These are phyloP conservation scores for Boletellus deceptivus DNA, from an alignment of 1,284 basidiomycete genomes.

Conservation along the genomic window DNA sequence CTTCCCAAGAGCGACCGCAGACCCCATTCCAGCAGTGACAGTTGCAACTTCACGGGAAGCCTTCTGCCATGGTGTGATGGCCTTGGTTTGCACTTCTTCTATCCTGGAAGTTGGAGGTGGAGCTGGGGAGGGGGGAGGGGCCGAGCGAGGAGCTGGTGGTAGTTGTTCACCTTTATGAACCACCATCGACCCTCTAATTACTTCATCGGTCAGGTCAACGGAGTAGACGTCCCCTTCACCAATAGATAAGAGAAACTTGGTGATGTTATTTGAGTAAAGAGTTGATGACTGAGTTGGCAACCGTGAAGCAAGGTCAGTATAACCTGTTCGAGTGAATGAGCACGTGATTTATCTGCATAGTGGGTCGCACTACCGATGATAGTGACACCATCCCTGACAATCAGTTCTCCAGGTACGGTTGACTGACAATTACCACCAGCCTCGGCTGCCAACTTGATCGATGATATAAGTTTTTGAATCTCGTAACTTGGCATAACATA, in stretches of 20 bases:
- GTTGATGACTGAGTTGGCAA: conserved; percentile 84
- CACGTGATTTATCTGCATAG: background rate
- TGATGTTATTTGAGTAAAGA: conserved; percentile 86
- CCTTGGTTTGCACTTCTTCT: conserved; percentile 52
- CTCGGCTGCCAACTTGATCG: conserved; percentile 63
- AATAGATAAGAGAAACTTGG: conserved; percentile 82
- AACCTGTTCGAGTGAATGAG: conserved; percentile 45
- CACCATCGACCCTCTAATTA: conserved; percentile 76
- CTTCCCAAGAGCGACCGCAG: conserved; percentile 71
- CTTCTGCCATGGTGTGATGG: conserved; percentile 83
- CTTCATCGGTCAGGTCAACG: conserved; percentile 77
- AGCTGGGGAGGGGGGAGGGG: conserved; percentile 50
- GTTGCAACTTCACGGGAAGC: conserved; percentile 67
- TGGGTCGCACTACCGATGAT: conserved; percentile 57
- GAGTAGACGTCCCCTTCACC: conserved; percentile 61
- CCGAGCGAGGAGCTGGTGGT: conserved; percentile 62
- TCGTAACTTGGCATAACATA: conserved; percentile 15
- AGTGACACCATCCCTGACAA: conserved; percentile 69
- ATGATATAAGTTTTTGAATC: conserved; percentile 15
- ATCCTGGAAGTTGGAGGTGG: conserved; percentile 51
- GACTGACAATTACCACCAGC: conserved; percentile 82
- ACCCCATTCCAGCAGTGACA: conserved; percentile 73
- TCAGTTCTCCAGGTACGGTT: conserved; percentile 71
- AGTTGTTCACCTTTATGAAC: conserved; percentile 67
- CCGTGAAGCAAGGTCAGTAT: conserved; percentile 79